Conservation (phyloP, 2,329 filamentous ascomycete genomes). For the Colletotrichum magnum region DNA sequence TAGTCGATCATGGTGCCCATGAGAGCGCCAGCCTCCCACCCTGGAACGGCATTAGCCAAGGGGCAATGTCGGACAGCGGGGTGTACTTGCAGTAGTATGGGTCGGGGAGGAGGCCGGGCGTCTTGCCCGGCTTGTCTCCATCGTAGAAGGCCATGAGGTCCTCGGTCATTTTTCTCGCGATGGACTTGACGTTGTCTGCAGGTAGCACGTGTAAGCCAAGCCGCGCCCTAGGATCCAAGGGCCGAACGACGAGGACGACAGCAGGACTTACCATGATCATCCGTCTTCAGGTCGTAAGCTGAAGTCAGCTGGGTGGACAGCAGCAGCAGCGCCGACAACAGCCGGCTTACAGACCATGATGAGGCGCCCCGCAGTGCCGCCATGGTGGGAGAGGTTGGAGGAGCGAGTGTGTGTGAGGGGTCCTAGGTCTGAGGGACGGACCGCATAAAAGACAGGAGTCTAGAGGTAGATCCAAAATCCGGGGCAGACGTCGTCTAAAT, state of each 20-base stretch:
- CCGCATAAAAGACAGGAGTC: constrained; percentile 23
- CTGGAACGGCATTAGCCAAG: constrained; percentile 48
- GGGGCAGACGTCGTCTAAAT: constrained; percentile 24
- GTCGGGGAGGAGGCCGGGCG: constrained; percentile 65
- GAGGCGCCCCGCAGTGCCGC: constrained; percentile 35
- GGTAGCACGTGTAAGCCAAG: constrained; percentile 4
- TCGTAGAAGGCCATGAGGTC: constrained; percentile 58
- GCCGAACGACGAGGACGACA: too few relatives aligned
- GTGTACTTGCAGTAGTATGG: constrained; percentile 67
- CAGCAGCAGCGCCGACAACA: constrained; percentile 33
- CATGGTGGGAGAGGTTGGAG: constrained; percentile 31
- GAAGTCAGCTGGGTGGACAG: constrained; percentile 41
- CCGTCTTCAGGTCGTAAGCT: constrained; percentile 55
- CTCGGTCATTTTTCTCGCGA: constrained; percentile 64
- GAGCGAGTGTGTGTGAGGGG: background rate
- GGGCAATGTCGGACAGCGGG: background rate
- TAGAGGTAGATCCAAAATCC: constrained; percentile 18
- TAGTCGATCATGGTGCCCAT: constrained; percentile 82
- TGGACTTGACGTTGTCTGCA: constrained; percentile 64
- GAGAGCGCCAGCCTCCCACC: constrained; percentile 84
- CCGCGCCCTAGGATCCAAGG: background rate
- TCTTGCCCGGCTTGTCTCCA: constrained; percentile 64
- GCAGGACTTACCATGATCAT: constrained; percentile 50
- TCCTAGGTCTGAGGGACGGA: constrained; percentile 20
- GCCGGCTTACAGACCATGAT: constrained; percentile 33